phyloP scores from a whole-genome alignment of 2,329 filamentous ascomycete species.

The Pestalotiopsis sp. region DNA sequence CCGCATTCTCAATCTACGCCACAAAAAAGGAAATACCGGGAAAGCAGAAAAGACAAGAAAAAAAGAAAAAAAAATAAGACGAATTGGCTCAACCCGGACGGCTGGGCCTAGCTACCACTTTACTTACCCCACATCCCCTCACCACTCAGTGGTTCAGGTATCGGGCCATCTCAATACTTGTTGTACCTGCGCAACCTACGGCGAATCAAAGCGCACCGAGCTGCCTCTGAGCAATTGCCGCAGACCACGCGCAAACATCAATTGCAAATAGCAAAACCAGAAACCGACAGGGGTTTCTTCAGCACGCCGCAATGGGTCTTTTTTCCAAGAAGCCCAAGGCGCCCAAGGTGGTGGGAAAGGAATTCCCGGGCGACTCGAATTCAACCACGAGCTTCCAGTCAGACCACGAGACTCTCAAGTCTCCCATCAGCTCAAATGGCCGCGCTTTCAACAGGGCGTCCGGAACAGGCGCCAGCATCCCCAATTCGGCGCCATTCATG shows the following conservation, averaged over 20 bases:
- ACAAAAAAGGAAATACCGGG: background rate
- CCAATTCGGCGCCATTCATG: slow-evolving; percentile 9
- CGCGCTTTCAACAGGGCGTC: slow-evolving; percentile 12
- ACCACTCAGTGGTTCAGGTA: background rate
- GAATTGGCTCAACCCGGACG: background rate
- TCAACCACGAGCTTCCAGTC: slow-evolving; percentile 15
- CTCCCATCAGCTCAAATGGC: slow-evolving; percentile 10
- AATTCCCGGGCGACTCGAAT: slow-evolving; percentile 11
- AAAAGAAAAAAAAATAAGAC: background rate
- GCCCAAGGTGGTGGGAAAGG: slow-evolving; percentile 13
- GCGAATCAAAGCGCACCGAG: slow-evolving; percentile 10
- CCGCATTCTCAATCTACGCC: too few relatives aligned
- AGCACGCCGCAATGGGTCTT: slow-evolving; percentile 14
- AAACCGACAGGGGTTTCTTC: background rate
- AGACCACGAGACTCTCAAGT: slow-evolving; percentile 13
- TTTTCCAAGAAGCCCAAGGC: slow-evolving; percentile 16
- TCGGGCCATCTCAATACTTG: background rate
- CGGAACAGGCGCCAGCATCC: slow-evolving; percentile 6
- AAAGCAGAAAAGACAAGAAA: background rate
- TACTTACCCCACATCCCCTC: slow-evolving; percentile 11
- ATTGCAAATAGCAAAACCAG: background rate
- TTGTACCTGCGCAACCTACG: background rate
- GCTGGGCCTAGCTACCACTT: background rate
- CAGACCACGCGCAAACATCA: background rate
- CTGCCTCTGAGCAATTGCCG: background rate